Conservation (phyloP, 176 grass and related monocot genomes). For the Juncus inflexus region DNA sequence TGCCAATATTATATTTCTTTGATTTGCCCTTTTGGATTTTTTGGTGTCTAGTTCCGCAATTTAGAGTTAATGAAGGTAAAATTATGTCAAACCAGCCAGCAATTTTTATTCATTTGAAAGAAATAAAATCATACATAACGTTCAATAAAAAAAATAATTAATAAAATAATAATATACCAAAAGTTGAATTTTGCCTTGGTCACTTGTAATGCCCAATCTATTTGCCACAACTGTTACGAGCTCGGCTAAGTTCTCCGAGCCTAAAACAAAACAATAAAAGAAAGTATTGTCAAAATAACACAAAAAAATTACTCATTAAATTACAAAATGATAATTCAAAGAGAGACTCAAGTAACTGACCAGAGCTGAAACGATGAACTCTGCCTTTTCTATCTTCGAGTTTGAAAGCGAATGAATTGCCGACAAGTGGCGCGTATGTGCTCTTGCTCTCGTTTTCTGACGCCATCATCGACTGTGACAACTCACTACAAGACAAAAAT, state of each 20-base stretch:
- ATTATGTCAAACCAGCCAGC: no score
- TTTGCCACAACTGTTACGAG: slow-evolving; percentile 54
- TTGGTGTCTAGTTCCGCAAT: background rate
- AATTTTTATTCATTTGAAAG: no score
- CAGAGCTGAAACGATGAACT: slow-evolving; percentile 80
- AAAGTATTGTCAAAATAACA: background rate
- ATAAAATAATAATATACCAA: slow-evolving; percentile 52
- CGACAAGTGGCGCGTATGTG: slow-evolving; percentile 54
- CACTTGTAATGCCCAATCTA: slow-evolving; percentile 52
- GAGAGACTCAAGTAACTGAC: slow-evolving; percentile 17
- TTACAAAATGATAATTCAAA: no score
- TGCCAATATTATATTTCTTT: no score
- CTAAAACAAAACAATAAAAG: slow-evolving; percentile 35
- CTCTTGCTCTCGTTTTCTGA: slow-evolving; percentile 71
- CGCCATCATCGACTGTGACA: slow-evolving; percentile 56
- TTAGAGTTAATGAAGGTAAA: no score
- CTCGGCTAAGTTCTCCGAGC: slow-evolving; percentile 56
- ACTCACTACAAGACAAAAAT: slow-evolving; percentile 48
- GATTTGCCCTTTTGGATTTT: background rate
- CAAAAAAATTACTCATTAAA: no score
- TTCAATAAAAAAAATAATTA: background rate
- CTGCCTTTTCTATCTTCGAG: slow-evolving; percentile 69
- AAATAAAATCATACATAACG: no score
- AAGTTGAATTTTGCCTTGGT: slow-evolving; percentile 58
- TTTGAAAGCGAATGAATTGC: slow-evolving; percentile 90